Percentiles rank a stretch among this genome's conserved stretches.
These are phyloP conservation scores for Suillus placidus DNA, from an alignment of 768 basidiomycete genomes.

Conservation along the genomic window DNA sequence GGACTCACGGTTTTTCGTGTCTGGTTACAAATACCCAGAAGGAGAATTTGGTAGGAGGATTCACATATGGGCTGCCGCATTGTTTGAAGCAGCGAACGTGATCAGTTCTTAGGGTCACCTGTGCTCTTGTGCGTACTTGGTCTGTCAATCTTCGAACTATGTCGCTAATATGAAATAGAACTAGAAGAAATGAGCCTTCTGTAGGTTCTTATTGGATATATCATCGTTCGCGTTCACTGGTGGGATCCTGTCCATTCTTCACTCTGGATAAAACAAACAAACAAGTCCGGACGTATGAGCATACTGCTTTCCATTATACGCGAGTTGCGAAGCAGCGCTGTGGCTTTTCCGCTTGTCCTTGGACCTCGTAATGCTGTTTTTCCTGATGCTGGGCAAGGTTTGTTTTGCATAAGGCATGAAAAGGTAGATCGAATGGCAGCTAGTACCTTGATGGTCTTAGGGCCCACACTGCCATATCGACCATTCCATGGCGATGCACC, in stretches of 20 bases:
- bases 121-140: slow-evolving; percentile 16
- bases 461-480: slow-evolving; percentile 5
- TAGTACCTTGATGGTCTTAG: slow-evolving; percentile 10
- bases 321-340: slow-evolving; percentile 26
- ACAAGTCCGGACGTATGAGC: slow-evolving; percentile 19
- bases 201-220: slow-evolving; percentile 24
- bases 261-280: not conserved
- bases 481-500: slow-evolving; percentile 6
- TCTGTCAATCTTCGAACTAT: not conserved
- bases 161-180: not conserved
- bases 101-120: slow-evolving; percentile 13
- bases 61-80: slow-evolving; percentile 20
- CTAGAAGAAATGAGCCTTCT: slow-evolving; percentile 18
- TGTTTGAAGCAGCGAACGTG: slow-evolving; percentile 16
- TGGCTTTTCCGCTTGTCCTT: slow-evolving; percentile 1
- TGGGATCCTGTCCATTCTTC: slow-evolving; percentile 1
- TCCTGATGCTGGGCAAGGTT: slow-evolving; percentile 21
- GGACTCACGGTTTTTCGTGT: slow-evolving; percentile 29
- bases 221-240: slow-evolving; percentile 26
- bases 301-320: slow-evolving; percentile 24
- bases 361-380: slow-evolving; percentile 12
- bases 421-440: slow-evolving; percentile 9
- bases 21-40: slow-evolving; percentile 26
- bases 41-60: slow-evolving; percentile 35
- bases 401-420: slow-evolving; percentile 6